Conservation (phyloP, 495 filamentous ascomycete genomes). For the Penicillium tannophilum region DNA sequence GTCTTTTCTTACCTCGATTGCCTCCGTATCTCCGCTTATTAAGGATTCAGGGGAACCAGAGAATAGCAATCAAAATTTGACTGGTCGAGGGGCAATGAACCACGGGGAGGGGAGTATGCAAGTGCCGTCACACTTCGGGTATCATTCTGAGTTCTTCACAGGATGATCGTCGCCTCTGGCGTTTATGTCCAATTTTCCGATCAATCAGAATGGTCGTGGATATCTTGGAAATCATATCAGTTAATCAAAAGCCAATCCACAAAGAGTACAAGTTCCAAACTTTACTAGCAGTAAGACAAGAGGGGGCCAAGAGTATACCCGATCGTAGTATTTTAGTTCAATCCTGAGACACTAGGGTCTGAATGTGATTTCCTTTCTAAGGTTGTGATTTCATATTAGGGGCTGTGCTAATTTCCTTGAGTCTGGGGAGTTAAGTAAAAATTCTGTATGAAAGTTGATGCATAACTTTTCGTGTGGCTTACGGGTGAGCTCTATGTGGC, state of each 20-base stretch:
- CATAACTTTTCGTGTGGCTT: conserved; percentile 13
- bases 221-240: background rate
- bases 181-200: background rate
- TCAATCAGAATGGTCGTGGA: conserved; percentile 12
- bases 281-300: background rate
- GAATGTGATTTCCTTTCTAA: background rate
- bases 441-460: background rate
- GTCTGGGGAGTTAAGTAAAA: too few relatives aligned
- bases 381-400: background rate
- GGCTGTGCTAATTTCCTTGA: too few relatives aligned
- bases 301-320: background rate
- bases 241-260: background rate
- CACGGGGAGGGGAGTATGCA: background rate
- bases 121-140: conserved; percentile 15
- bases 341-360: background rate
- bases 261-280: background rate
- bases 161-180: conserved; percentile 20
- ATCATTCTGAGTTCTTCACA: conserved; percentile 1
- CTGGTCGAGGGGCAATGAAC: background rate
- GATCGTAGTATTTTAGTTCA: background rate
- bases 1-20: too few relatives aligned
- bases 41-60: background rate
- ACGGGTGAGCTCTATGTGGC: conserved; percentile 14
- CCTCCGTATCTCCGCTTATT: background rate
- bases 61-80: too few relatives aligned